phyloP scores from a whole-genome alignment of 2,329 filamentous ascomycete genomes.

The Bipolaris sorokiniana region DNA sequence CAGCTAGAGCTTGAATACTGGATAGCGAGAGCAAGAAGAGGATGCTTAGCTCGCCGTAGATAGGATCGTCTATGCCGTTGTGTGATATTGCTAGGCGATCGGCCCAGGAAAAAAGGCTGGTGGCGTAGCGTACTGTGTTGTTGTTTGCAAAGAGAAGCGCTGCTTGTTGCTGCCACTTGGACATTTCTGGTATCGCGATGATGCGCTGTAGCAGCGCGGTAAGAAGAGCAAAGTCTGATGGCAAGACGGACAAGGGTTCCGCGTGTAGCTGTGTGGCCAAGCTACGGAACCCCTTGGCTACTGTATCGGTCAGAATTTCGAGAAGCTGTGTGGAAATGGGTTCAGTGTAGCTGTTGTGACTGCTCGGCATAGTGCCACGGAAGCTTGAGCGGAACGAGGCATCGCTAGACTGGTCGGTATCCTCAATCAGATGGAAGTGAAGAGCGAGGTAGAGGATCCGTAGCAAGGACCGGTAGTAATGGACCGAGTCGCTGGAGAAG shows the following conservation, averaged over 20 bases:
- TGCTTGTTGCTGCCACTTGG: constrained; percentile 62
- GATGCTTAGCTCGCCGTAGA: constrained; percentile 92
- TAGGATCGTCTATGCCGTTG: constrained; percentile 72
- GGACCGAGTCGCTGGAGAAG: constrained; percentile 61
- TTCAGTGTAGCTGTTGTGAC: constrained; percentile 51
- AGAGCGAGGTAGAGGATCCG: constrained; percentile 85
- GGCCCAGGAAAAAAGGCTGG: constrained; percentile 91
- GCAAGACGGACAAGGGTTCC: constrained; percentile 66
- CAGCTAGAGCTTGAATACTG: constrained; percentile 77
- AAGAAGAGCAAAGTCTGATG: constrained; percentile 83
- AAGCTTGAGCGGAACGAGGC: constrained; percentile 44
- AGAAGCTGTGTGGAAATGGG: constrained; percentile 59
- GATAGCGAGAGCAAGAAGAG: constrained; percentile 89
- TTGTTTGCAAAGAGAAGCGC: constrained; percentile 61
- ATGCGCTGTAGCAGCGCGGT: constrained; percentile 88
- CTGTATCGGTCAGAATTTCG: constrained; percentile 78
- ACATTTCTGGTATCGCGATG: constrained; percentile 76
- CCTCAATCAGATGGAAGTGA: constrained; percentile 62
- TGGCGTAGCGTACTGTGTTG: constrained; percentile 78
- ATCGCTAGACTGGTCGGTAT: constrained; percentile 39
- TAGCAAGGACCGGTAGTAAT: constrained; percentile 83
- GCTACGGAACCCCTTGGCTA: constrained; percentile 81
- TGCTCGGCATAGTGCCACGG: constrained; percentile 40
- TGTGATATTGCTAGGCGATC: constrained; percentile 71
- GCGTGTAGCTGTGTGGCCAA: constrained; percentile 85